phyloP scores from a whole-genome alignment of 1,284 basidiomycete species.

The Caloboletus inedulis region DNA sequence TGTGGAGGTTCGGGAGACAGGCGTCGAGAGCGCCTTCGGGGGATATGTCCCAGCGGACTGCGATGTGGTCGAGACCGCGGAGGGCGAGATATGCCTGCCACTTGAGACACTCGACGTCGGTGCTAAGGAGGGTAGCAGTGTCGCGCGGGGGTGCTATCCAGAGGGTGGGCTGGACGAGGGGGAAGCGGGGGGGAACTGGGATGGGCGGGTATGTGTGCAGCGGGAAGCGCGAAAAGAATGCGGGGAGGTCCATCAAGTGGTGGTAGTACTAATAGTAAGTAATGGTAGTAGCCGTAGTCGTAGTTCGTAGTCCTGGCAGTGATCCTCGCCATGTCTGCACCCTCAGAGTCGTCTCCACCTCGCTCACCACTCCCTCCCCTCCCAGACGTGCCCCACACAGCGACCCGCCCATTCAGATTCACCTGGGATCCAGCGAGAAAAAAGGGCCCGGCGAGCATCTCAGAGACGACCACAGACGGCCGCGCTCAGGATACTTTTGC shows the following conservation, averaged over 20 bases:
- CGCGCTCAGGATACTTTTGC: constrained; percentile 52
- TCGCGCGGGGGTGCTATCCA: constrained; percentile 58
- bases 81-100: constrained; percentile 82
- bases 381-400: constrained; percentile 35
- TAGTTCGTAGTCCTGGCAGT: no score
- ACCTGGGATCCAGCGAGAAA: constrained; percentile 60
- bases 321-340: constrained; percentile 31
- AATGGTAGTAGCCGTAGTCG: no score
- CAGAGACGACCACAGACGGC: constrained; percentile 58
- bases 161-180: constrained; percentile 47
- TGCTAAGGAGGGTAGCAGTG: constrained; percentile 48
- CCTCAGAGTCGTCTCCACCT: constrained; percentile 36
- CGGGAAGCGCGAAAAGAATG: constrained; percentile 51
- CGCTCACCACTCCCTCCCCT: constrained; percentile 46
- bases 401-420: constrained; percentile 59
- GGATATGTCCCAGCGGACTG: constrained; percentile 62
- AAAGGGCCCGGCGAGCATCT: constrained; percentile 61
- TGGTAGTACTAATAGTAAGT: neutral
- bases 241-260: constrained; percentile 13
- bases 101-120: constrained; percentile 78
- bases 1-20: constrained; percentile 63
- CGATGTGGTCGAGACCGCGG: constrained; percentile 50
- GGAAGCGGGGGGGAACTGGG: constrained; percentile 25
- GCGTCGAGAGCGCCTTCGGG: constrained; percentile 64
- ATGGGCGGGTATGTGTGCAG: constrained; percentile 47